These are phyloP conservation scores for Diversispora epigaea DNA, from an alignment of 192 early-diverging fungal species.

Conservation along the genomic window DNA sequence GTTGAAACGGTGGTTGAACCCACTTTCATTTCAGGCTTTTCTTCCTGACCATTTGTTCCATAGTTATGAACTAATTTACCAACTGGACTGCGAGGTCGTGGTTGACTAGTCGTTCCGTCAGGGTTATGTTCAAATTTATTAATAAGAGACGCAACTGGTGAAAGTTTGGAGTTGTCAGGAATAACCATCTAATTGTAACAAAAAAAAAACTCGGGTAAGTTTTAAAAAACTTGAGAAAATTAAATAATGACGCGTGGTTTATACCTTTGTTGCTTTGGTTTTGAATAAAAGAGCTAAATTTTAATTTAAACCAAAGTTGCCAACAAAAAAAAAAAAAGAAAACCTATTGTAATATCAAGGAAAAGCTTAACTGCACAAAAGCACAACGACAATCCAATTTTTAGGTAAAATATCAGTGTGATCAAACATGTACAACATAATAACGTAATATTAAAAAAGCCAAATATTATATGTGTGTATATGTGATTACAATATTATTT, in stretches of 20 bases:
- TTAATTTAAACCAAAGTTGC: too few relatives aligned
- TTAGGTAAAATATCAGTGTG: too few relatives aligned
- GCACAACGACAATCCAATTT: too few relatives aligned
- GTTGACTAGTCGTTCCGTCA: not conserved
- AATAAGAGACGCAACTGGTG: not conserved
- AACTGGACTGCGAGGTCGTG: constrained; percentile 19
- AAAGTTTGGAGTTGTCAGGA: constrained; percentile 23
- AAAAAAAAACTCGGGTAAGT: not conserved
- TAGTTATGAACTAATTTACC: not conserved
- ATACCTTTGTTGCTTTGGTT: not conserved
- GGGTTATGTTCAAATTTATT: constrained; percentile 3
- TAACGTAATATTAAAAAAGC: too few relatives aligned
- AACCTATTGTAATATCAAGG: too few relatives aligned
- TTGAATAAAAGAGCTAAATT: not conserved
- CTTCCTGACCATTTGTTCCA: not conserved
- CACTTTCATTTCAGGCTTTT: too few relatives aligned
- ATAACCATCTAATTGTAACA: constrained; percentile 20
- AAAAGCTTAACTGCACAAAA: too few relatives aligned
- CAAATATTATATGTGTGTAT: too few relatives aligned
- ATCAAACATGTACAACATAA: too few relatives aligned
- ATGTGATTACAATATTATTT: too few relatives aligned
- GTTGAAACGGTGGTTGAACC: not conserved
- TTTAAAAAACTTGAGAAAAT: not conserved
- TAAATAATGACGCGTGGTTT: not conserved
- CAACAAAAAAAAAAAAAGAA: too few relatives aligned